phyloP scores from a whole-genome alignment of 108 stramenopile genomes.

The Skeletonema marinoi region DNA sequence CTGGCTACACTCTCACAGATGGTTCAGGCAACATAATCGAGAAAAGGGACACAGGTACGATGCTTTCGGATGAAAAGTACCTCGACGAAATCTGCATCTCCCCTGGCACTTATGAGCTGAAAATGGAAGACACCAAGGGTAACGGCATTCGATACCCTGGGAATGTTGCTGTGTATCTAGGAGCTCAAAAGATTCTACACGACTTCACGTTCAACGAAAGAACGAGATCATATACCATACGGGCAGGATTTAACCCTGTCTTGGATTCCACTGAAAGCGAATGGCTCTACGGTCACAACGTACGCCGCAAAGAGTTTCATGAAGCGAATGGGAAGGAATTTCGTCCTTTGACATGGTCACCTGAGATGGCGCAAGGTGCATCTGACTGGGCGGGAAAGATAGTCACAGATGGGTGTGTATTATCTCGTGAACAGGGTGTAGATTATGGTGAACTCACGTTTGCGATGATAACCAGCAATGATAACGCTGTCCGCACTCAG shows the following conservation, averaged over 20 bases:
- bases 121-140: neutral
- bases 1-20: neutral
- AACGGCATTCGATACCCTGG: conserved; percentile 8
- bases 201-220: conserved; percentile 12
- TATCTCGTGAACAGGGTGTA: neutral
- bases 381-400: conserved; percentile 28
- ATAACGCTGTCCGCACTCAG: neutral
- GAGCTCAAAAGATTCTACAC: conserved; percentile 22
- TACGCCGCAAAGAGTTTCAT: conserved; percentile 30
- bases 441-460: neutral
- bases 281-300: conserved; percentile 41
- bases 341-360: conserved; percentile 38
- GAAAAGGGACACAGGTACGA: neutral
- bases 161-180: conserved; percentile 13
- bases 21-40: neutral
- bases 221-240: conserved; percentile 18
- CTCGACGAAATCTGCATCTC: neutral
- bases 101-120: neutral
- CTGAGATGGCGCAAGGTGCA: conserved; percentile 18
- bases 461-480: neutral
- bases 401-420: neutral
- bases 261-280: conserved; percentile 29
- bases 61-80: neutral
- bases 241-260: conserved; percentile 25
- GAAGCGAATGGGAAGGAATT: conserved; percentile 24